Percentiles rank a stretch among this genome's conserved stretches.
These are phyloP conservation scores for Centella asiatica DNA, from an alignment of 129 eudicot species.

Conservation along the genomic window DNA sequence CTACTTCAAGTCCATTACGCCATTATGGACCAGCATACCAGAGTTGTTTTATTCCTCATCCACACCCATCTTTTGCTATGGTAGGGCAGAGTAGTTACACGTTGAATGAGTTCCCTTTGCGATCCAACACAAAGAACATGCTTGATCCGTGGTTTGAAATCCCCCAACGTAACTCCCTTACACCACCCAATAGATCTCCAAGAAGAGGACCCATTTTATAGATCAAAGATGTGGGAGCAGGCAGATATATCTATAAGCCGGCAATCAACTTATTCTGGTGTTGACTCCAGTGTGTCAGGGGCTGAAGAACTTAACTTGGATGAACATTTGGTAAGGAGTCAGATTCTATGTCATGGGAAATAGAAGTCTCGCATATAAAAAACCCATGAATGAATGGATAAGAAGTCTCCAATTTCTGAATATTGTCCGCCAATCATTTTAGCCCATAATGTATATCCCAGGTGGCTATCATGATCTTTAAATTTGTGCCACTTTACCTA, in stretches of 20 bases:
- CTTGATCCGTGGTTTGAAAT: constrained; percentile 61
- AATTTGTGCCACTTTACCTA: neutral
- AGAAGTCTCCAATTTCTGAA: neutral
- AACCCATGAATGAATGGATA: neutral
- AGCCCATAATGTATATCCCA: neutral
- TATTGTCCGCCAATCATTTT: neutral
- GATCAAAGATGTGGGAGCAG: no score
- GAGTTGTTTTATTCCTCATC: constrained; percentile 62
- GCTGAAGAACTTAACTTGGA: neutral
- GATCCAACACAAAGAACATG: constrained; percentile 36
- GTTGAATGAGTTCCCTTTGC: constrained; percentile 30
- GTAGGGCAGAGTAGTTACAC: constrained; percentile 40
- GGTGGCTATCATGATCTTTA: neutral
- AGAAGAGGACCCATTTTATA: constrained; percentile 33
- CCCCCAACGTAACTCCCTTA: constrained; percentile 45
- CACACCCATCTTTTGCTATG: constrained; percentile 57
- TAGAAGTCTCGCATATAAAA: neutral
- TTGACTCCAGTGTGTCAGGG: no score
- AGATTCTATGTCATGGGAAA: neutral
- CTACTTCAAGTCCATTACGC: constrained; percentile 66
- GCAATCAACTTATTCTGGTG: no score
- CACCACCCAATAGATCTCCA: constrained; percentile 53
- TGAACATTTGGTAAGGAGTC: neutral
- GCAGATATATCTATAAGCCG: no score
- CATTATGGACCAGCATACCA: constrained; percentile 43